Conservation (phyloP, 2,329 filamentous ascomycete species). For the Arthrobotrys entomopaga region DNA sequence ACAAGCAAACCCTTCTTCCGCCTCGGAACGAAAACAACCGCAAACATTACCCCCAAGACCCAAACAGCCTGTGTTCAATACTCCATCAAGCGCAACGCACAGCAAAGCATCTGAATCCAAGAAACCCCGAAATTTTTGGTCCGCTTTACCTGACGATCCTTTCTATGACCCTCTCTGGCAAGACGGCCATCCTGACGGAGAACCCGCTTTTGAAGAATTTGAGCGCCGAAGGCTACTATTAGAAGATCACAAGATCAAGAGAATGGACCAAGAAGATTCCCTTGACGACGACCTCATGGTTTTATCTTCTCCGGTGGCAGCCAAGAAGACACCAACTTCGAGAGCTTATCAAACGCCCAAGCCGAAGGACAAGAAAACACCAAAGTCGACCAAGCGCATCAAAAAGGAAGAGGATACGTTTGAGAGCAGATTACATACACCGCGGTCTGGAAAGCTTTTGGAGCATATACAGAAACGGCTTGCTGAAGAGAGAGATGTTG, state of each 20-base stretch:
- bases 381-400: conserved; percentile 21
- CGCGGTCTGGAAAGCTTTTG: conserved; percentile 42
- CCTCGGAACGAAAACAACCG: conserved; percentile 12
- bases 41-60: conserved; percentile 30
- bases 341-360: conserved; percentile 21
- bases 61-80: conserved; percentile 11
- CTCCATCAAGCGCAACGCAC: background rate
- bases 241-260: conserved; percentile 19
- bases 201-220: conserved; percentile 53
- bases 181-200: conserved; percentile 58
- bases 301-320: conserved; percentile 18
- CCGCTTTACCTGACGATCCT: conserved; percentile 55
- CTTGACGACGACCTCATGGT: conserved; percentile 12
- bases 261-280: background rate
- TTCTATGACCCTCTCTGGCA: conserved; percentile 58
- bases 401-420: conserved; percentile 23
- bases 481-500: conserved; percentile 10
- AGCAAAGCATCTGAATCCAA: conserved; percentile 7
- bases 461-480: conserved; percentile 34
- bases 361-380: conserved; percentile 22
- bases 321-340: conserved; percentile 26
- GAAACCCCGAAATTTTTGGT: conserved; percentile 45
- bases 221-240: conserved; percentile 29
- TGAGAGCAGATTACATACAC: conserved; percentile 44
- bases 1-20: conserved; percentile 1